Conservation (phyloP, 164 flowering plant species). For the Stephania yunnanensis region DNA sequence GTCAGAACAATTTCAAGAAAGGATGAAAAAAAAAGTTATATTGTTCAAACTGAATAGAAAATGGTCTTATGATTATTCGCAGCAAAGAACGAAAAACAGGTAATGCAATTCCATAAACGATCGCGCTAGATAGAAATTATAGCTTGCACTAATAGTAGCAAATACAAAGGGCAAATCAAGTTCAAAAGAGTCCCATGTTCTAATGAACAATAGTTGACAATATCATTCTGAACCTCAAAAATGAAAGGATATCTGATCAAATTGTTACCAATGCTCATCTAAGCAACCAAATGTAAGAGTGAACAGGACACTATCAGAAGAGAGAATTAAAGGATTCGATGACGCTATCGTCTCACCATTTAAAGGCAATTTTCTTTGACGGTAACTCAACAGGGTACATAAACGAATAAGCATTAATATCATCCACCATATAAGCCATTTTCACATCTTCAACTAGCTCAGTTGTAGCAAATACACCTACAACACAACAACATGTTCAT, state of each 20-base stretch:
- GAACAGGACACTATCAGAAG: background rate
- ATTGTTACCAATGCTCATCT: background rate
- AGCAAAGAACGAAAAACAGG: too few relatives aligned
- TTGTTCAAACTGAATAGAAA: too few relatives aligned
- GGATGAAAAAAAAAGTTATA: too few relatives aligned
- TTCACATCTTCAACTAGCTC: constrained; percentile 47
- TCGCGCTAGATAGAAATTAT: too few relatives aligned
- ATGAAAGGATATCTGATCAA: background rate
- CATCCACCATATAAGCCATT: constrained; percentile 62
- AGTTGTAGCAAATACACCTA: constrained; percentile 26
- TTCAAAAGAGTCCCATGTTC: too few relatives aligned
- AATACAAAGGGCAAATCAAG: too few relatives aligned
- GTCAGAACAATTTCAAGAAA: too few relatives aligned
- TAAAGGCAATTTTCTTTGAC: constrained; percentile 57
- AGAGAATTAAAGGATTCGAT: background rate
- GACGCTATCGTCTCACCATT: constrained; percentile 48
- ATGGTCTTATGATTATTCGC: too few relatives aligned
- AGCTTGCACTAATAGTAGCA: too few relatives aligned
- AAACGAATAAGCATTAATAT: constrained; percentile 79
- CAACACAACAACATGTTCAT: background rate
- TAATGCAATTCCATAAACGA: too few relatives aligned
- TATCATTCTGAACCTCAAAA: background rate
- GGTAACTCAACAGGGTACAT: constrained; percentile 60
- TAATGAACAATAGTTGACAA: background rate
- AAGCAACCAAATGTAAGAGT: background rate